Base-by-base conservation (phyloP, 1,284 basidiomycete genomes). In the Apiotrichum siamense region DNA sequence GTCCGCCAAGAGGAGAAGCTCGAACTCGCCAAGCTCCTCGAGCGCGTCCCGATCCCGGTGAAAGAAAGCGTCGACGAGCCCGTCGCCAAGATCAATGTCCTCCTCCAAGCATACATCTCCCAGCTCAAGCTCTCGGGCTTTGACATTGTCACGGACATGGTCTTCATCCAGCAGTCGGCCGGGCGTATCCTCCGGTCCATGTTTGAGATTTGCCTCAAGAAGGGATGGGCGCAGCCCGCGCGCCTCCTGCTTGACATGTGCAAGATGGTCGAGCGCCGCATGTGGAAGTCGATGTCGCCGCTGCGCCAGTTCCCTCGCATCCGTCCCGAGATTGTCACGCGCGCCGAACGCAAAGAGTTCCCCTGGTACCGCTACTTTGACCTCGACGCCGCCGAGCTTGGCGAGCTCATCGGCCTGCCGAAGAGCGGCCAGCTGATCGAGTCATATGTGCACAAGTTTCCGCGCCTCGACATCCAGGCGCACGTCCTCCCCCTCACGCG, bases 221-320 rank as follows among this genome's bases (percentile, higher is more conserved):
- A 93, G 51, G 94, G 94, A n/a, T 99, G 94, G 90, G 92, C 96
- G 1, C 79, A 88, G 7, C 88, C 94, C 0, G 90, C 92, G 1
- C 86, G 90, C 57, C 85, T 88, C 24, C 90, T 90, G 6, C 79
- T 98, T 35, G 88, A 94, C 60, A 77, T 98, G 54, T 98, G 94
- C 78, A 97, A 98, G 78, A 97, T 97, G 93, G 88, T 87, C 5
- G 91, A 93, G 69, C 83, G 86, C 61, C 76, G 86, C 55, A 91
- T 93, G 89, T 98, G 96, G 94, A 85, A 85, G 41, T 91, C 91
- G 0, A 98, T 98, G 93, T 93, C 92, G 0, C 94, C 94, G 15
- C 78, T 98, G 45, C 82, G 94, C 46, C 96, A 98, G 70, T 98
- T 97, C 80, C 90, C 89, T 0, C 51, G 67, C 17, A 60, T 73